Conservation (phyloP, 2,329 filamentous ascomycete species). For the Xylaria sp. region DNA sequence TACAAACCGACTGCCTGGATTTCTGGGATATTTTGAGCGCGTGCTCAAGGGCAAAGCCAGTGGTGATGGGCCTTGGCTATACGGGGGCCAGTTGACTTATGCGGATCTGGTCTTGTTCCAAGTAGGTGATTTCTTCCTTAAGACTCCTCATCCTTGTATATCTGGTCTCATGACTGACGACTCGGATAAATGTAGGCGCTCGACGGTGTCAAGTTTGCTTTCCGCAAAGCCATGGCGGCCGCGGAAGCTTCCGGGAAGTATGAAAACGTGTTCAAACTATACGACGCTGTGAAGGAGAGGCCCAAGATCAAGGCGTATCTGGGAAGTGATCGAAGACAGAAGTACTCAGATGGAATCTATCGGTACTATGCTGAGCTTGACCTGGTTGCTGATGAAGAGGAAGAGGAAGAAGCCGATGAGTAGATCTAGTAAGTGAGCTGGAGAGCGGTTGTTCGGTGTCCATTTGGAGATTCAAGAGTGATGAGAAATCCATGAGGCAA, state of each 20-base stretch:
- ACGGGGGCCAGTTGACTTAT: conserved; percentile 60
- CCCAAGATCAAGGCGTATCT: conserved; percentile 65
- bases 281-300: conserved; percentile 56
- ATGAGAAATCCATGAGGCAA: no score
- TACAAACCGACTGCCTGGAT: conserved; percentile 63
- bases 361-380: conserved; percentile 71
- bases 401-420: background rate
- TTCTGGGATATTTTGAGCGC: conserved; percentile 64
- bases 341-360: conserved; percentile 63
- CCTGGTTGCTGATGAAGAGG: background rate
- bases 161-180: background rate
- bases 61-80: conserved; percentile 58
- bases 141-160: background rate
- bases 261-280: conserved; percentile 56
- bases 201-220: conserved; percentile 59
- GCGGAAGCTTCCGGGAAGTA: conserved; percentile 54
- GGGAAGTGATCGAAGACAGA: conserved; percentile 55
- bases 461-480: background rate
- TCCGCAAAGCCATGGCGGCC: conserved; percentile 59
- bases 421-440: background rate
- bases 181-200: conserved; percentile 36
- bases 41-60: conserved; percentile 54
- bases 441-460: background rate
- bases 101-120: conserved; percentile 72
- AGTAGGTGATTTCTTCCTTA: conserved; percentile 35